A percentile compares a stretch with the other conserved stretches of the same genome.
Conservation (phyloP, 768 basidiomycete species). For the Auricularia sp. region DNA sequence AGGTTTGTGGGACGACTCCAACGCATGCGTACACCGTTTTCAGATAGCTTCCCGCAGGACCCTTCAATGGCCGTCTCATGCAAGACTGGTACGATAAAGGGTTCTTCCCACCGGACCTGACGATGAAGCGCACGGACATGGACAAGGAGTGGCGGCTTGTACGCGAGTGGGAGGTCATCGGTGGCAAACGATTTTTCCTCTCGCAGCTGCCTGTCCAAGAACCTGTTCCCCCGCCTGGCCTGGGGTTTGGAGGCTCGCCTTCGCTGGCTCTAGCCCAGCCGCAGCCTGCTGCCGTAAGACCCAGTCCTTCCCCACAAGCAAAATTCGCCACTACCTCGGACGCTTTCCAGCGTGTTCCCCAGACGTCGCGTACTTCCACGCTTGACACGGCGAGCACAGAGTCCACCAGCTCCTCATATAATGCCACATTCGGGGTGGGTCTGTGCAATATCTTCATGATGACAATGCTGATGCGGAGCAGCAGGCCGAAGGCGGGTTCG, state of each 20-base stretch:
- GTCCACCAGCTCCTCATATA: neutral
- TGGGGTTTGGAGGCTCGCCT: neutral
- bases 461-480: neutral
- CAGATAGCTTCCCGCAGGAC: conserved; percentile 39
- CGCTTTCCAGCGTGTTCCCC: neutral
- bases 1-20: conserved; percentile 37
- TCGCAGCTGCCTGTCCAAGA: neutral
- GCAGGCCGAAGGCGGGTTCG: neutral
- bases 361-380: neutral
- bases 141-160: conserved; percentile 62
- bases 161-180: conserved; percentile 32
- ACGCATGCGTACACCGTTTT: neutral
- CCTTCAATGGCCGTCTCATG: conserved; percentile 83
- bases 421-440: neutral
- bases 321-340: neutral
- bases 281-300: neutral
- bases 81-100: conserved; percentile 90
- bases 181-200: neutral
- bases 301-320: neutral
- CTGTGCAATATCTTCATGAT: neutral
- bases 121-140: conserved; percentile 70
- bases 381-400: neutral
- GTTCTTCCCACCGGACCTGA: conserved; percentile 74
- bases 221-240: neutral
- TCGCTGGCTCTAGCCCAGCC: neutral